Percentiles rank a stretch among this genome's conserved stretches.
These are phyloP conservation scores for Aspergillus clavatus DNA, from an alignment of 2,329 filamentous ascomycete species.

Conservation along the genomic window DNA sequence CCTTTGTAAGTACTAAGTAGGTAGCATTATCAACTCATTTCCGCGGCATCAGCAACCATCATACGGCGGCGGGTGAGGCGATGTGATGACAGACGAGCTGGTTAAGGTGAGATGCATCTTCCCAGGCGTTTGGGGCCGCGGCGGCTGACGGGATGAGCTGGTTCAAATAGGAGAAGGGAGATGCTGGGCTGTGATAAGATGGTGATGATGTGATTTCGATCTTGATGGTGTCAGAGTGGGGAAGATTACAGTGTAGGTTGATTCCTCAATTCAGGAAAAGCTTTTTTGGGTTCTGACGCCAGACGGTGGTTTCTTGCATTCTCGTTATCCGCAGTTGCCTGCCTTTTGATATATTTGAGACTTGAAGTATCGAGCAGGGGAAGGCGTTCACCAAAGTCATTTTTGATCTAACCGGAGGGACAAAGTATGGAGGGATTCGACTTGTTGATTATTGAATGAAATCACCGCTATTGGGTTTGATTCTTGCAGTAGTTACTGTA, in stretches of 20 bases:
- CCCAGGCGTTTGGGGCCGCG: background rate
- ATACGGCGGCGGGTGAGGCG: background rate
- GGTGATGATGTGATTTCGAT: slow-evolving; percentile 33
- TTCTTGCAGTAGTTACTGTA: too few relatives aligned
- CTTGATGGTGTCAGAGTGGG: slow-evolving; percentile 25
- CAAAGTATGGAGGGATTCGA: too few relatives aligned
- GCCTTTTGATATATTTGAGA: too few relatives aligned
- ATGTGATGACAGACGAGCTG: background rate
- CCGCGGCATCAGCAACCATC: background rate
- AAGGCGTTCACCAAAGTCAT: too few relatives aligned
- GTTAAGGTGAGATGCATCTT: background rate
- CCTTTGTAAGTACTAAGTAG: too few relatives aligned
- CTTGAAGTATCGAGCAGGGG: too few relatives aligned
- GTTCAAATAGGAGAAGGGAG: slow-evolving; percentile 3
- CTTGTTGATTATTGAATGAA: too few relatives aligned
- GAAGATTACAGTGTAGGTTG: slow-evolving; percentile 1
- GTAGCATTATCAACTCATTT: background rate
- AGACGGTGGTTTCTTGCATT: too few relatives aligned
- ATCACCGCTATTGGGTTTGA: too few relatives aligned
- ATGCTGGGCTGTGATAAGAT: slow-evolving; percentile 18
- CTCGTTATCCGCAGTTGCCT: background rate
- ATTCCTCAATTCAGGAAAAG: background rate
- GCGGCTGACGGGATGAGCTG: background rate
- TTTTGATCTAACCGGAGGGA: too few relatives aligned
- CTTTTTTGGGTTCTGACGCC: background rate